phyloP scores from a whole-genome alignment of 225 moss, liverwort and hornwort species.

The Physcomitrellopsis africana region DNA sequence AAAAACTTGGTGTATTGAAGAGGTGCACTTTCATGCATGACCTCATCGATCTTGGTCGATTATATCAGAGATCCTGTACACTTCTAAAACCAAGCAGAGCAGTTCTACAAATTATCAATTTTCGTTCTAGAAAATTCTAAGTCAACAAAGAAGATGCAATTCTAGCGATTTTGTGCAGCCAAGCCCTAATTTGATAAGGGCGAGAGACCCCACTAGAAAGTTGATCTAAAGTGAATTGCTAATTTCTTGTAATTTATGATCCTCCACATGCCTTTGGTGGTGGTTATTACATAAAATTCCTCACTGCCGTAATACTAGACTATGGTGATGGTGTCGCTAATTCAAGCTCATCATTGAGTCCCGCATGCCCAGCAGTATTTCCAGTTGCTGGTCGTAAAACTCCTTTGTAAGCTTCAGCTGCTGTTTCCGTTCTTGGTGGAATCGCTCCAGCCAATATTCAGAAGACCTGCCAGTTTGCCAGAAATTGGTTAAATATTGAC shows the following conservation, averaged over 20 bases:
- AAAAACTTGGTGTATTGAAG: conserved; percentile 1
- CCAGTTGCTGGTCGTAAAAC: conserved; percentile 66
- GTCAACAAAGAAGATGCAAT: background rate
- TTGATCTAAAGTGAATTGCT: background rate
- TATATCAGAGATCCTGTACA: conserved; percentile 24
- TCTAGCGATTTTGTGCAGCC: conserved; percentile 13
- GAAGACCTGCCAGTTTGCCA: conserved; percentile 31
- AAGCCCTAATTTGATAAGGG: background rate
- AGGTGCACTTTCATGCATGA: background rate
- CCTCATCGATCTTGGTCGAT: background rate
- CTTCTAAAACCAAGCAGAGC: background rate
- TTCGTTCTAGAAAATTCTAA: conserved; percentile 18
- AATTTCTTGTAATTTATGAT: background rate
- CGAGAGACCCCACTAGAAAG: background rate
- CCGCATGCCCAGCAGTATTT: conserved; percentile 58
- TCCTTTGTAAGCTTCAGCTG: conserved; percentile 70
- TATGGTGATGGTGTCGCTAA: background rate
- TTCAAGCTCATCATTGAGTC: conserved; percentile 34
- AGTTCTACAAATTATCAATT: conserved; percentile 3
- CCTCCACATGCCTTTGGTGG: background rate
- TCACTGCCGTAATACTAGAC: background rate
- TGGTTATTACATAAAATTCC: background rate
- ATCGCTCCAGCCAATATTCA: conserved; percentile 61
- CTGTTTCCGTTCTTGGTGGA: conserved; percentile 59
- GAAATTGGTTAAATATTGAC: background rate